Evolutionary conservation across 169 alveolate genomes (phyloP), one percentile per base, ranked within the genome.

Genomic region (Pseudocohnilembus persalinus): DNA sequence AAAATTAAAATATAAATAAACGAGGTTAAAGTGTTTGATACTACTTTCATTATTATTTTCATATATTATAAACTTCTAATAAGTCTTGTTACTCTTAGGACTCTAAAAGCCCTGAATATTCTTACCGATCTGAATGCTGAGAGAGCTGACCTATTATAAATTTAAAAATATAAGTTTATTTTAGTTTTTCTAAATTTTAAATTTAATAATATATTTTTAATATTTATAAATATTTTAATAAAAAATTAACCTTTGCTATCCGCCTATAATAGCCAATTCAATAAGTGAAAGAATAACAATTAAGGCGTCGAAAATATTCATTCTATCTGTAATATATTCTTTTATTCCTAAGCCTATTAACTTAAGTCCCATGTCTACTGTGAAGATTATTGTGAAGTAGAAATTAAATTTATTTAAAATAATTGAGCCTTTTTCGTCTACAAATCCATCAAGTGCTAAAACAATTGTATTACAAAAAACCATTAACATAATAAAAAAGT

Each of bases 71-170:
- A 31, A 73, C 90, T 88, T 87, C 97, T 90, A 74, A 96, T 83
- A 29, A 95, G 90, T 77, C 95, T 93, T 16, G 98, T 95, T 0
- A 96, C 94, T 91, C 98, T 89, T 65, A 96, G 82, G 1, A 95
- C 96, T 84, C 98, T 85, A 83, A 96, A 93, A 0, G 95, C 92
- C 83, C 98, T 94, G 73, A 96, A 93, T 74, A 95, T 95, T 89
- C 97, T 89, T n/a, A 96, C 89, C 0, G 96, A 78, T 80, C 95
- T 76, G 82, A 95, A 93, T 0, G 97, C 97, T 30, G 91, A 34
- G 26, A 93, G 84, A 31, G 82, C 31, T 74, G 84, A 49, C 11
- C 95, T n/a, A n/a, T n/a, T n/a, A n/a, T n/a, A n/a, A n/a, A n/a
- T n/a, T n/a, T n/a, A n/a, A n/a, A n/a, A n/a, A n/a, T n/a, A n/a